Evolutionary conservation across 2,329 filamentous ascomycete species (phyloP).

Genomic region (Alternaria viburni): DNA sequence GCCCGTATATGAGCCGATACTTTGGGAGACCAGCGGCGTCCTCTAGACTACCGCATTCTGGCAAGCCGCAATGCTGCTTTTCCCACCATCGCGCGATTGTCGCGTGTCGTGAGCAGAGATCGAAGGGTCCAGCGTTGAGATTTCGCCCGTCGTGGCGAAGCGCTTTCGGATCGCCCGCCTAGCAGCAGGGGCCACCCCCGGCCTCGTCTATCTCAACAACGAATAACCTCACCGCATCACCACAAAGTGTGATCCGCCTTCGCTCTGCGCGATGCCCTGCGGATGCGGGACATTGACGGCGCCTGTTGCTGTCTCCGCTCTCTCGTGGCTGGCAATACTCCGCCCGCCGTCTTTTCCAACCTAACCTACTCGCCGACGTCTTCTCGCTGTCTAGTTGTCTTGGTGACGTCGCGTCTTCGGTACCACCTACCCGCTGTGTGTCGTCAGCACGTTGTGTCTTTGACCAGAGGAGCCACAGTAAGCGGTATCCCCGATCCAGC

Average conservation of each 20-base stretch:
- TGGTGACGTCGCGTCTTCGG: constrained; percentile 23
- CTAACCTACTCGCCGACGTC: constrained; percentile 1
- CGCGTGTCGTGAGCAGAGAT: constrained; percentile 23
- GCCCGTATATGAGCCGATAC: constrained; percentile 31
- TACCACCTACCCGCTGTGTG: constrained; percentile 12
- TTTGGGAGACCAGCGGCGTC: constrained; percentile 20
- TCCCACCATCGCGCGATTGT: constrained; percentile 23
- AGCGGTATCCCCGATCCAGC: constrained; percentile 10
- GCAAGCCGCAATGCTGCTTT: constrained; percentile 1
- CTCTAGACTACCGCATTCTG: constrained; percentile 13
- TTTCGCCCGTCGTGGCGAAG: constrained; percentile 26
- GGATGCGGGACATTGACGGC: constrained; percentile 20
- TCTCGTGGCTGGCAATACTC: constrained; percentile 20
- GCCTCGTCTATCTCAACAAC: constrained; percentile 18
- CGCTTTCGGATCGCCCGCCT: constrained; percentile 20
- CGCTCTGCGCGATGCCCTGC: constrained; percentile 12
- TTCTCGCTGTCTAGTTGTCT: not conserved
- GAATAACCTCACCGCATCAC: constrained; percentile 29
- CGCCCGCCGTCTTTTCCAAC: constrained; percentile 7
- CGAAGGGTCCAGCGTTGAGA: constrained; percentile 9
- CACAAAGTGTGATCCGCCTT: constrained; percentile 21
- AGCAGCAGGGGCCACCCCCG: constrained; percentile 17
- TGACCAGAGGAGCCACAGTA: constrained; percentile 13
- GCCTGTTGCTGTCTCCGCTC: constrained; percentile 15
- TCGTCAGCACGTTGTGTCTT: constrained; percentile 19